These are phyloP conservation scores for Phaeosphaeriaceae sp. DNA, from an alignment of 2,329 filamentous ascomycete genomes.

Conservation along the genomic window DNA sequence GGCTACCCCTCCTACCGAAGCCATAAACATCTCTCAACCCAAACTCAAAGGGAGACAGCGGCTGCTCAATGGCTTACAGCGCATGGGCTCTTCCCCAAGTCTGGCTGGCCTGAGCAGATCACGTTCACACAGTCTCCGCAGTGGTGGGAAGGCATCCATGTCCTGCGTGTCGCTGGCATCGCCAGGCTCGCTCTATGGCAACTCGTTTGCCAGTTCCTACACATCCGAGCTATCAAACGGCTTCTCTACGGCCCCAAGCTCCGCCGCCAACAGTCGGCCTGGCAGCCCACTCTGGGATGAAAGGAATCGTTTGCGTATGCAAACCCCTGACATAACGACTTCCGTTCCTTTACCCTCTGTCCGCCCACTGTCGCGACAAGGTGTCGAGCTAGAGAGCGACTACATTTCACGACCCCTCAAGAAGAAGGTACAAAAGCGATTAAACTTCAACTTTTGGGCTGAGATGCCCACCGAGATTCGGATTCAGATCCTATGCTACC, in stretches of 20 bases:
- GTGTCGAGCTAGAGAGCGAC: slow-evolving; percentile 50
- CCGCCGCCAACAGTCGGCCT: slow-evolving; percentile 55
- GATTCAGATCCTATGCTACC: slow-evolving; percentile 75
- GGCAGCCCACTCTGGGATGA: slow-evolving; percentile 59
- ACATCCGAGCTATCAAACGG: slow-evolving; percentile 63
- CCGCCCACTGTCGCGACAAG: slow-evolving; percentile 56
- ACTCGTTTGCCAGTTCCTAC: slow-evolving; percentile 62
- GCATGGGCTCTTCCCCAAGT: slow-evolving; percentile 81
- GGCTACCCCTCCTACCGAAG: slow-evolving; percentile 28
- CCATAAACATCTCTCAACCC: slow-evolving; percentile 43
- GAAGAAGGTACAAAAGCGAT: slow-evolving; percentile 44
- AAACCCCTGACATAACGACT: slow-evolving; percentile 59
- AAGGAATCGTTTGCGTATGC: slow-evolving; percentile 61
- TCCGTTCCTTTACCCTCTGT: slow-evolving; percentile 71
- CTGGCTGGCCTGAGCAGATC: slow-evolving; percentile 68
- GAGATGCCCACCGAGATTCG: slow-evolving; percentile 83
- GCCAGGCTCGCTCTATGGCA: slow-evolving; percentile 57
- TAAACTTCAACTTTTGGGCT: slow-evolving; percentile 74
- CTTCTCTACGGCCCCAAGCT: slow-evolving; percentile 63
- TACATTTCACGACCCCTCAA: slow-evolving; percentile 54
- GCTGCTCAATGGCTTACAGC: slow-evolving; percentile 75
- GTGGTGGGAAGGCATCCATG: slow-evolving; percentile 65
- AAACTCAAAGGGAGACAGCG: slow-evolving; percentile 73
- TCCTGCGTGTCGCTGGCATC: slow-evolving; percentile 68
- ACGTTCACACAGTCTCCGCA: slow-evolving; percentile 71